Base-by-base conservation (phyloP, 306 rosid species). In the Castanospermum australe region DNA sequence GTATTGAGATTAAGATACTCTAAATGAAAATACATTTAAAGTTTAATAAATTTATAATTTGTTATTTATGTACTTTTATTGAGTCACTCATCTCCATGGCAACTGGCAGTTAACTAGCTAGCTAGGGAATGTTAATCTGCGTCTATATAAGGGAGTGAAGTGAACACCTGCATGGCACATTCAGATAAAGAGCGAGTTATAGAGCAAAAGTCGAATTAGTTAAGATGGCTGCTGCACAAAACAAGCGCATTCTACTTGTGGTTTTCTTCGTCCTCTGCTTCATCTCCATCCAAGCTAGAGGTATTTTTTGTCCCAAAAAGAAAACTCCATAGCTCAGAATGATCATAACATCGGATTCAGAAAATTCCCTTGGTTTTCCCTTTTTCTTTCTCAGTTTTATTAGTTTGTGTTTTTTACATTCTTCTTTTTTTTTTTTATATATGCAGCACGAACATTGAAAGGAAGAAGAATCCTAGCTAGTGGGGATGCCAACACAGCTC, bases 361-460 rank as follows among this genome's bases (percentile, higher is more conserved):
- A 35, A 64, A 51, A 24, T 30, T 22, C 17, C 1, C 33, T 18
- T 63, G 17, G 10, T 60, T 68, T 21, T 44, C 8, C 5, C 5
- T 18, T 2, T 14, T 57, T 57, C 30, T 54, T 14, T 44, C 25
- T 25, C 6, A 10, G 17, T 30, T 79, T 68, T 6, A 56, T 51
- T 74, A 51, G 71, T 15, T 25, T 75, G 17, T 44, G n/a, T n/a
- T n/a, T 60, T 39, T 77, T 14, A 48, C 17, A 15, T 28, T 17
- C 38, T 48, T 57, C 13, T 38, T 61, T 17, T 45, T 48, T 57
- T 18, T 38, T 61, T 24, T 28, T 51, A 6, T 8, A 20, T 75
- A 51, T 78, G 93, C 87, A 89, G 92, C 82, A 45, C 81, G 98
- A 79, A 77, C 77, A 18, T 84, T 92, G 91, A 85, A 90, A 80